Base-by-base conservation (phyloP, 306 rosid genomes). In the Quercus rubra region DNA sequence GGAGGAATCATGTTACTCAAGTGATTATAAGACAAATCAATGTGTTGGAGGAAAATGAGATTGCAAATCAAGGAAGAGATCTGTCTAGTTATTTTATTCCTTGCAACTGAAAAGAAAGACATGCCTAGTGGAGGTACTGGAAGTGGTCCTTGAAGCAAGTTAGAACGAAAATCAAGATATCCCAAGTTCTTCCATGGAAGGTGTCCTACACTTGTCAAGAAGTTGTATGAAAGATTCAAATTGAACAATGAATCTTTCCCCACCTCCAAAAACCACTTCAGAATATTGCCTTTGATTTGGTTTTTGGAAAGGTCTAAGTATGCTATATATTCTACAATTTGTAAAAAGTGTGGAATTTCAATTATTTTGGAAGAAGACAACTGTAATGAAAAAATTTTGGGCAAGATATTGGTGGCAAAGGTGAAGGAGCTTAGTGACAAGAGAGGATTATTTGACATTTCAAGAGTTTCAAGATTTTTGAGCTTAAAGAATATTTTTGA, bases 91-190 rank as follows among this genome's bases (percentile, higher is more conserved):
- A 88, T 35, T 15, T 74, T 15, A 49, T 86, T 86, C n/a, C 82
- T 55, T 58, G 87, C 82, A 55, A 56, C 71, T 8, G 20, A 64
- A 52, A 74, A 77, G 54, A 5, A 1, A 1, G 0, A 0, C 13
- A 2, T 71, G 63, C 55, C 13, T 0, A 27, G 0, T 0, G 79
- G 25, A 33, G 38, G 83, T 52, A 83, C 20, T 14, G 76, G 83
- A 73, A 80, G 52, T 15, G 55, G 55, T 51, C 86, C 85, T 56
- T 80, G 62, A 43, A 88, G 78, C 30, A 76, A 21, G 79, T 83
- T 83, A 62, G 55, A 82, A 54, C 74, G 67, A 3, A 85, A 78
- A 19, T 51, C 68, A 61, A 85, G 1, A 3, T 0, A 0, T 0
- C 0, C 0, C 20, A 80, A 9, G 6, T 41, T 19, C 6, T 33